Base-by-base conservation (phyloP, 140 eudicot species). In the Stevia rebaudiana region DNA sequence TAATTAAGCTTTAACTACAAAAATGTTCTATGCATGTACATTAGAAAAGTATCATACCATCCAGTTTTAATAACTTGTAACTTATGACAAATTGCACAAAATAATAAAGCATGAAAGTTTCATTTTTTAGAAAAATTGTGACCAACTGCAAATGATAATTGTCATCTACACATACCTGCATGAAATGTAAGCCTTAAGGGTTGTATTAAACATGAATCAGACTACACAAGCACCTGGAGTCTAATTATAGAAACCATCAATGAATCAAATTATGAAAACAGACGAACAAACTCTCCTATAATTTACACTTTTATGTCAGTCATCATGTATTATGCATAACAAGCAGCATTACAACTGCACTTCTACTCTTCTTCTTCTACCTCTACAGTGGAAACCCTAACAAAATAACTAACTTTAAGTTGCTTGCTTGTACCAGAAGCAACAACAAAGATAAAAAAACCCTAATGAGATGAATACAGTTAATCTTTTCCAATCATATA, bases 341-440 rank as follows among this genome's bases (percentile, higher is more conserved):
- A 61, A 61, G 70, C 76, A 61, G 70, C 36, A 71, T n/a, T 71
- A 60, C 57, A 56, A 51, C 76, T 71, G 76, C 70, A 72, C 56
- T 50, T 42, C 72, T 64, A 53, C 58, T 24, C 77, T 72, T 25
- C 42, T 41, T n/a, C n/a, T n/a, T 73, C 79, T 66, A 48, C 63
- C 36, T 57, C 74, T 74, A 58, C 74, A 62, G 41, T 33, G 61
- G 51, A 28, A 13, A 30, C 37, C 56, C 64, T 63, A 70, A 48
- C 8, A 24, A 71, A 40, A 64, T 68, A 53, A 65, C 69, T 76
- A 74, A 47, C 60, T 67, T 73, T 70, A 81, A 73, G 55, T 66
- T 76, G 62, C 76, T 63, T 42, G 63, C 61, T 24, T 60, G 50
- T 75, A 76, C 49, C 67, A 63, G 0, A 56, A 62, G 37, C 65